Evolutionary conservation across 1,284 basidiomycete genomes (phyloP).

Genomic region (Coriolopsis trogii): DNA sequence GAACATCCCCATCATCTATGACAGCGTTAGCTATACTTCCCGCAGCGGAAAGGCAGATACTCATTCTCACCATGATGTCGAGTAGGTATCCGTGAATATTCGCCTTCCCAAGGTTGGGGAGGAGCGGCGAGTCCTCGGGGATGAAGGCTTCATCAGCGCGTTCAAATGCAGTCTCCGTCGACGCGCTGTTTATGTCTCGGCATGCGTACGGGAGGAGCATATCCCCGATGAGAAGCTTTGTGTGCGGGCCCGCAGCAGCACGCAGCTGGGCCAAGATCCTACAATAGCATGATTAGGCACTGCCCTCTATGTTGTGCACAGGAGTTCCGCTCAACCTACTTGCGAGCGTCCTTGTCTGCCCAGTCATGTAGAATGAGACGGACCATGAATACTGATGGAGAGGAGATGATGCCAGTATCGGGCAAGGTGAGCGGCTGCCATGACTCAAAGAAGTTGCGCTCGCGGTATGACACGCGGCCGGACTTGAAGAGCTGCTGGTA

Average conservation of each 20-base stretch:
- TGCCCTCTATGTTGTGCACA: neutral
- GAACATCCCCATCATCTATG: no score
- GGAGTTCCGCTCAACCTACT: neutral
- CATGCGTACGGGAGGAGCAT: conserved; percentile 67
- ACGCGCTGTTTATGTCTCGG: neutral
- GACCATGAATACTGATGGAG: conserved; percentile 57
- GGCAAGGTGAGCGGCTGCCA: conserved; percentile 10
- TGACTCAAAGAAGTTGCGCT: conserved; percentile 68
- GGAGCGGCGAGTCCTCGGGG: conserved; percentile 46
- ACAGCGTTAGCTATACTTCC: no score
- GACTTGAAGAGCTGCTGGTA: conserved; percentile 23
- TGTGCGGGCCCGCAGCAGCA: conserved; percentile 36
- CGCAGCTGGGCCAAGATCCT: conserved; percentile 32
- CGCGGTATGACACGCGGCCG: conserved; percentile 33
- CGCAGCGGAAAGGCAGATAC: no score
- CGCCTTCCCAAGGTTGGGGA: conserved; percentile 66
- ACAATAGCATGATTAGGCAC: neutral
- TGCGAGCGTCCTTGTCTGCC: conserved; percentile 48
- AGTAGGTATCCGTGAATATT: conserved; percentile 66
- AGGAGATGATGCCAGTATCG: neutral
- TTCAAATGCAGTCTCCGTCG: neutral
- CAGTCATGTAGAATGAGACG: conserved; percentile 73
- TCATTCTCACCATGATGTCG: conserved; percentile 66
- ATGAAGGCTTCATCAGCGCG: conserved; percentile 27
- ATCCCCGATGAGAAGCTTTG: conserved; percentile 63